Percentiles rank a stretch among this genome's conserved stretches.
Evolutionary conservation across 345 rosid genomes (phyloP).

Genomic region (Sisymbrium irio): DNA sequence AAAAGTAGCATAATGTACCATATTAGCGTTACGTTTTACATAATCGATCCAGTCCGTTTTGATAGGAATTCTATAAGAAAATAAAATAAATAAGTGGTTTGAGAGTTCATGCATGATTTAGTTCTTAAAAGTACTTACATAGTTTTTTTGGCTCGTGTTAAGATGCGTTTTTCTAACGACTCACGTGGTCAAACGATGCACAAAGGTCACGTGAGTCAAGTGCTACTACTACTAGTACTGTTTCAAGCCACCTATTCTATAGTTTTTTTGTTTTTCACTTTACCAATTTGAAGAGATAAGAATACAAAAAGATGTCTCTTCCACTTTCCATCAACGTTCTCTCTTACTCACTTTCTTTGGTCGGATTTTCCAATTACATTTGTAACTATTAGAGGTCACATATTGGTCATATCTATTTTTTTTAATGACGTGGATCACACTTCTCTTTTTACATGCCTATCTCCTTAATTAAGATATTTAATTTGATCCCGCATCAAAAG

Average conservation of each 20-base stretch:
- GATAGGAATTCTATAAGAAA: background rate
- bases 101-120: background rate
- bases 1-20: background rate
- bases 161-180: constrained; percentile 4
- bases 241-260: background rate
- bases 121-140: background rate
- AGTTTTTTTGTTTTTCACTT: background rate
- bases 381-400: constrained; percentile 20
- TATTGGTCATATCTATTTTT: background rate
- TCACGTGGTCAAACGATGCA: constrained; percentile 22
- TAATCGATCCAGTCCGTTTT: background rate
- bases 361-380: constrained; percentile 28
- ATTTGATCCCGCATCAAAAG: background rate
- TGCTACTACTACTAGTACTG: background rate
- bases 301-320: constrained; percentile 8
- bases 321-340: constrained; percentile 18
- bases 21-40: background rate
- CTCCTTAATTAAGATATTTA: background rate
- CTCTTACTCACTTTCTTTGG: constrained; percentile 13
- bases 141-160: background rate
- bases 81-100: background rate
- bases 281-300: constrained; percentile 29
- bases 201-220: constrained; percentile 26
- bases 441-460: constrained; percentile 21
- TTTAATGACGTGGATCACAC: constrained; percentile 36